A percentile compares a stretch with the other conserved stretches of the same genome.
These are phyloP conservation scores for Bolboschoenus planiculmis DNA, from an alignment of 176 grass and related monocot species.

Conservation along the genomic window DNA sequence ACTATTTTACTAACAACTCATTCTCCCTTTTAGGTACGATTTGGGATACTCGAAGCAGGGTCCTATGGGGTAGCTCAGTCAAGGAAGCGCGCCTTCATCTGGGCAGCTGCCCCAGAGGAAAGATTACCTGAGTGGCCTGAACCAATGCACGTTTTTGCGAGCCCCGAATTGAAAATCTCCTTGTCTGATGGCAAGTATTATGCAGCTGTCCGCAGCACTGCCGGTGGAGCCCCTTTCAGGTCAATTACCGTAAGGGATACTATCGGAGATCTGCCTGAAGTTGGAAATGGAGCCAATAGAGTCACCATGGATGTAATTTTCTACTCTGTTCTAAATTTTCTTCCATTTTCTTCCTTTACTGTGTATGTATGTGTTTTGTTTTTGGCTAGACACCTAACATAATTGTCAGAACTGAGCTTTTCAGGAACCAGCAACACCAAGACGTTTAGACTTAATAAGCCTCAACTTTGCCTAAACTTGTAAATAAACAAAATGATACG, in stretches of 20 bases:
- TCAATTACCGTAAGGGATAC: slow-evolving; percentile 87
- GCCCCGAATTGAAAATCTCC: slow-evolving; percentile 70
- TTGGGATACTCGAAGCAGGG: slow-evolving; percentile 95
- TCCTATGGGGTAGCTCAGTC: slow-evolving; percentile 91
- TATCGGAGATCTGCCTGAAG: slow-evolving; percentile 72
- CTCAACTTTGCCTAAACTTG: background rate
- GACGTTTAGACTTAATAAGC: background rate
- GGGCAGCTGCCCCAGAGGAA: slow-evolving; percentile 88
- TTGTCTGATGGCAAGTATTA: slow-evolving; percentile 73
- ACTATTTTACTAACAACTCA: slow-evolving; percentile 16
- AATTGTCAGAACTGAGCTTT: background rate
- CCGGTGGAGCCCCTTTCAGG: slow-evolving; percentile 79
- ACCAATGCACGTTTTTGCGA: slow-evolving; percentile 90
- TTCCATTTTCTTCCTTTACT: background rate
- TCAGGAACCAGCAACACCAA: background rate
- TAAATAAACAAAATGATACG: background rate
- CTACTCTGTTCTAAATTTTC: background rate
- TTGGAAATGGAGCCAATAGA: slow-evolving; percentile 70
- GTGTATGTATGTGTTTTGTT: background rate
- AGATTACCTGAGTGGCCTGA: slow-evolving; percentile 92
- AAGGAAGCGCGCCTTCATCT: slow-evolving; percentile 95
- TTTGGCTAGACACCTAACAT: background rate
- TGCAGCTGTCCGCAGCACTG: slow-evolving; percentile 64
- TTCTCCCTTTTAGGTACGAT: slow-evolving; percentile 57
- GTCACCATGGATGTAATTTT: slow-evolving; percentile 56